These are phyloP conservation scores for Cichorium intybus DNA, from an alignment of 140 eudicot species.

Conservation along the genomic window DNA sequence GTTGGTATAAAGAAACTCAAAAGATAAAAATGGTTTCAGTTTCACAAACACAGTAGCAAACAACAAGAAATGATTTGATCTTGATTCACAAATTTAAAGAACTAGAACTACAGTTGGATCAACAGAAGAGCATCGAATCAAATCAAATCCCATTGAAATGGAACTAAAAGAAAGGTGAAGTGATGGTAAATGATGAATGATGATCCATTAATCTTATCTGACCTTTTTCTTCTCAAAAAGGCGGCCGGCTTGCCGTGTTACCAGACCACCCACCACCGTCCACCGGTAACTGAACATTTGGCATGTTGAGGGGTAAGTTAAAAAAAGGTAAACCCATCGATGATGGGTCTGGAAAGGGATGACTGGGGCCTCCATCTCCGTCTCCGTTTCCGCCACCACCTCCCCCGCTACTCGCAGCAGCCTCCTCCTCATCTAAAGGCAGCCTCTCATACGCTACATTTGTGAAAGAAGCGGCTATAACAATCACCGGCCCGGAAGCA, in stretches of 20 bases:
- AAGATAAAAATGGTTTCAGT: neutral
- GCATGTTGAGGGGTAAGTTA: slow-evolving; percentile 58
- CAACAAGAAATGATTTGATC: slow-evolving; percentile 12
- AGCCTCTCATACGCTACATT: slow-evolving; percentile 78
- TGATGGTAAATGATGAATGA: slow-evolving; percentile 15
- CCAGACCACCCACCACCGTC: slow-evolving; percentile 67
- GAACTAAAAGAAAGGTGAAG: neutral
- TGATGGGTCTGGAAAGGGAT: slow-evolving; percentile 59
- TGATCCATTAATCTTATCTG: slow-evolving; percentile 33
- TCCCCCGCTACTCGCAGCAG: slow-evolving; percentile 41
- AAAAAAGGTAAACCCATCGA: slow-evolving; percentile 65
- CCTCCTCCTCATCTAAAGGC: slow-evolving; percentile 74
- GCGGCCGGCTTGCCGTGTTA: slow-evolving; percentile 44
- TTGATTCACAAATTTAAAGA: slow-evolving; percentile 16
- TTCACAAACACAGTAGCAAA: slow-evolving; percentile 20
- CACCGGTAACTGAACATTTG: slow-evolving; percentile 56
- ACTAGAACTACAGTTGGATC: slow-evolving; percentile 10
- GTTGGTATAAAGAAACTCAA: neutral
- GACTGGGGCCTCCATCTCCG: slow-evolving; percentile 26
- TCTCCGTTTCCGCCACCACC: slow-evolving; percentile 26
- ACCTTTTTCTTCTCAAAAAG: slow-evolving; percentile 41
- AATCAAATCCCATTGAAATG: slow-evolving; percentile 4
- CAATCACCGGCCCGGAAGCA: slow-evolving; percentile 80
- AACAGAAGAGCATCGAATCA: slow-evolving; percentile 5
- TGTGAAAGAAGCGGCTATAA: slow-evolving; percentile 70